Evolutionary conservation across 331 rosid species (phyloP).

Genomic region (Spiraea crenata): DNA sequence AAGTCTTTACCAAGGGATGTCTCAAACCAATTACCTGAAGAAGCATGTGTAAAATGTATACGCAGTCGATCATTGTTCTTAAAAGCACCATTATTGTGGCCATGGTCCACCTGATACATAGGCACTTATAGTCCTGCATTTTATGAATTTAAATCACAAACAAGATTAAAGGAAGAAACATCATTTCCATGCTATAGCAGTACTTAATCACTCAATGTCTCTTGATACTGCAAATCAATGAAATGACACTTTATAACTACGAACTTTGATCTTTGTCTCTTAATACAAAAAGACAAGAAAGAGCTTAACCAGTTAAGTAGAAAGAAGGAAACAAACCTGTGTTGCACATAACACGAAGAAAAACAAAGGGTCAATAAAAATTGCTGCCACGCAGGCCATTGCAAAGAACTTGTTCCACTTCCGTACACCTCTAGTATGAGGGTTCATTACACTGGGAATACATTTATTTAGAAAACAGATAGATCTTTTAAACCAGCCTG

Average conservation of each 20-base stretch:
- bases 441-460: slow-evolving; percentile 69
- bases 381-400: slow-evolving; percentile 65
- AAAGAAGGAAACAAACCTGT: slow-evolving; percentile 30
- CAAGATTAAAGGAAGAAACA: not conserved
- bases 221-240: not conserved
- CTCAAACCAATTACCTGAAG: slow-evolving; percentile 60
- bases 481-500: slow-evolving; percentile 56
- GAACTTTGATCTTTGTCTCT: not conserved
- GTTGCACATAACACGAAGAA: slow-evolving; percentile 58
- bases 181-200: not conserved
- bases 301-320: not conserved
- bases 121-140: slow-evolving; percentile 52
- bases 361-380: slow-evolving; percentile 80
- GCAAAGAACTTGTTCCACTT: slow-evolving; percentile 63
- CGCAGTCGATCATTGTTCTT: slow-evolving; percentile 58
- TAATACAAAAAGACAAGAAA: not conserved
- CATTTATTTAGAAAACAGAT: slow-evolving; percentile 38
- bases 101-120: slow-evolving; percentile 36
- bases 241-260: not conserved
- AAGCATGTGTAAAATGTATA: slow-evolving; percentile 64
- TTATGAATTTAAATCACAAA: slow-evolving; percentile 8
- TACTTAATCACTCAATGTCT: not conserved
- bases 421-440: slow-evolving; percentile 54
- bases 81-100: slow-evolving; percentile 45
- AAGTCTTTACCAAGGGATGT: no score